Percentiles rank a stretch among this genome's conserved stretches.
Evolutionary conservation across 2,329 filamentous ascomycete genomes (phyloP).

Genomic region (Hansfordia pulvinata): DNA sequence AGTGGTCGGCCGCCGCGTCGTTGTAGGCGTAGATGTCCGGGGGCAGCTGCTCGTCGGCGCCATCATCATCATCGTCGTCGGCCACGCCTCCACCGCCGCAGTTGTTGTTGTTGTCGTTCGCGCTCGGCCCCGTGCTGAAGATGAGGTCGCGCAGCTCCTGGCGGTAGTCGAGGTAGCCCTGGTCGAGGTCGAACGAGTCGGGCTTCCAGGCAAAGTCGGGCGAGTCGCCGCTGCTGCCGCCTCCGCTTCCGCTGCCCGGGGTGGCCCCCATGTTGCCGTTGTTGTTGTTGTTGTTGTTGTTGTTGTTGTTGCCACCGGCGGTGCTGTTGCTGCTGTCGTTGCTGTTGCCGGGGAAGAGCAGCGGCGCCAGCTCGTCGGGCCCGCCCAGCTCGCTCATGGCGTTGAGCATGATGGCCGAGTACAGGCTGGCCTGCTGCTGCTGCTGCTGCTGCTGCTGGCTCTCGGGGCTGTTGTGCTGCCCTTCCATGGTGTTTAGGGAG

Average conservation of each 20-base stretch:
- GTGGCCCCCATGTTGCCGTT: neutral
- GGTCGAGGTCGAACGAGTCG: conserved; percentile 23
- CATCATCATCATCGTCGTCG: conserved; percentile 1
- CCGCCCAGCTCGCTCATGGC: too few species aligned
- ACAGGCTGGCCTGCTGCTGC: too few species aligned
- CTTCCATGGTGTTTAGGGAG: too few species aligned
- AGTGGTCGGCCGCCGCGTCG: conserved; percentile 2
- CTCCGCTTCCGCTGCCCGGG: neutral
- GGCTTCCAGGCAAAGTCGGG: conserved; percentile 5
- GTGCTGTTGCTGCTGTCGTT: neutral
- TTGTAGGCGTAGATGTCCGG: conserved; percentile 2
- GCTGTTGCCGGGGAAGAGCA: too few species aligned
- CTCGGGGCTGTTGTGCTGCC: too few species aligned
- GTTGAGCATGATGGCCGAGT: too few species aligned
- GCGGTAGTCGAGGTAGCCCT: conserved; percentile 28
- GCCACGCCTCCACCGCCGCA: conserved; percentile 6
- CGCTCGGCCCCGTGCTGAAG: too few species aligned
- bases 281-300: neutral
- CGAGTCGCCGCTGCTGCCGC: conserved; percentile 1
- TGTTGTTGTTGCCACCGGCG: neutral
- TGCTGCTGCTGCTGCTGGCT: too few species aligned
- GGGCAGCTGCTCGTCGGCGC: conserved; percentile 5
- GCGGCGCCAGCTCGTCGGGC: too few species aligned
- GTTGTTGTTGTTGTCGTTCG: too few species aligned
- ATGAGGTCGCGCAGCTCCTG: conserved; percentile 31